phyloP scores from a whole-genome alignment of 371 early-diverging fungal genomes.

The Lichtheimia hyalospora region DNA sequence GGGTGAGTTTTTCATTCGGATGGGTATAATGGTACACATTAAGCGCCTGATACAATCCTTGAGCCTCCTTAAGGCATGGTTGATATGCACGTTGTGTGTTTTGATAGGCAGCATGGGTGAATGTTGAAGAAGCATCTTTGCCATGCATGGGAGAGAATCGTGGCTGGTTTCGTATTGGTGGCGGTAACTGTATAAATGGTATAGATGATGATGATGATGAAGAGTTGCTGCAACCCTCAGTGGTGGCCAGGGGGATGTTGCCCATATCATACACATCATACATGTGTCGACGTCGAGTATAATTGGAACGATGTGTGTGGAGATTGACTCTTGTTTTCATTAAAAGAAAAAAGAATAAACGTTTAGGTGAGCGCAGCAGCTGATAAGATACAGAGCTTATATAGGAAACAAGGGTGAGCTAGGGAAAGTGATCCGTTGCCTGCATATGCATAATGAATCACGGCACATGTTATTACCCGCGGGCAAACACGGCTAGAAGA shows the following conservation, averaged over 20 bases:
- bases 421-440: no score
- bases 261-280: constrained; percentile 17
- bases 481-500: no score
- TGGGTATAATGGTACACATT: constrained; percentile 18
- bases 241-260: neutral
- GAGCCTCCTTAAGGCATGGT: constrained; percentile 33
- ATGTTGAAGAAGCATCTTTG: constrained; percentile 5
- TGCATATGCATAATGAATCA: no score
- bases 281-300: constrained; percentile 5
- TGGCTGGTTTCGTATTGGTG: neutral
- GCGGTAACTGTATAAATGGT: neutral
- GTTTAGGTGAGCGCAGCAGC: neutral
- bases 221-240: constrained; percentile 2
- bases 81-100: constrained; percentile 13
- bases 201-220: no score
- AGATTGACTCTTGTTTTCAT: constrained; percentile 20
- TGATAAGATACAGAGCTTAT: neutral
- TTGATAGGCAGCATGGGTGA: neutral
- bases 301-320: constrained; percentile 6
- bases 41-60: constrained; percentile 34
- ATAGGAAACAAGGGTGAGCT: neutral
- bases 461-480: no score
- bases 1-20: constrained; percentile 23
- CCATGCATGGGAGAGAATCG: neutral
- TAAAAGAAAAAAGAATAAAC: constrained; percentile 3